These are phyloP conservation scores for Avena atlantica DNA, from an alignment of 176 grass and related monocot species.

Conservation along the genomic window DNA sequence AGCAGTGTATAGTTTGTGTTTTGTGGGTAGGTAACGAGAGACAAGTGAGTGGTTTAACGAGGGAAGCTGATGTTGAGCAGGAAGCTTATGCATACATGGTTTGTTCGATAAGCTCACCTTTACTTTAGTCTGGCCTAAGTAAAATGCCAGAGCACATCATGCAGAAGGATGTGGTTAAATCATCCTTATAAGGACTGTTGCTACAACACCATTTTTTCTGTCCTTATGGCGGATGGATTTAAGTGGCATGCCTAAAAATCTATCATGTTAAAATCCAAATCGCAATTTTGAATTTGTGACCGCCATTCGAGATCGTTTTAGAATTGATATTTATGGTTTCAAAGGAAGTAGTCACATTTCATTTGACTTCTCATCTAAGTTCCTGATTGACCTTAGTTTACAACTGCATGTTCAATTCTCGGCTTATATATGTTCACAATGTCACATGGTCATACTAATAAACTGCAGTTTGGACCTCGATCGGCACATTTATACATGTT, in stretches of 20 bases:
- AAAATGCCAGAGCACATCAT: slow-evolving; percentile 25
- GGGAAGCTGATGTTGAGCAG: slow-evolving; percentile 4
- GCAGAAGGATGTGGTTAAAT: slow-evolving; percentile 10
- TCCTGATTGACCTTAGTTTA: slow-evolving; percentile 13
- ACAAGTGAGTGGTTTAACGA: neutral
- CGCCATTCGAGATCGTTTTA: neutral
- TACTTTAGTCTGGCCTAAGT: slow-evolving; percentile 16
- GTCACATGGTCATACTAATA: slow-evolving; percentile 1
- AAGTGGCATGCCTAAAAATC: neutral
- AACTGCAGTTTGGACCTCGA: slow-evolving; percentile 3
- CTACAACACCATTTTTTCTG: slow-evolving; percentile 3
- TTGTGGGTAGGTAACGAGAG: slow-evolving; percentile 1
- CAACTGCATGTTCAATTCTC: neutral
- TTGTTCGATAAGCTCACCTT: slow-evolving; percentile 21
- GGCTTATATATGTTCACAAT: slow-evolving; percentile 14
- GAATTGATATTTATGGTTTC: slow-evolving; percentile 6
- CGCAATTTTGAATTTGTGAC: neutral
- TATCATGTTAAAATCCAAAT: neutral
- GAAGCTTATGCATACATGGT: neutral
- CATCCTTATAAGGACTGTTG: slow-evolving; percentile 12
- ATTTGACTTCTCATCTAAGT: neutral
- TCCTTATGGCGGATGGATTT: neutral
- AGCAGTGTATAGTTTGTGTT: neutral
- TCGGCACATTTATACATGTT: slow-evolving; percentile 22
- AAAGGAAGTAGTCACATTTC: neutral